A percentile compares a stretch with the other conserved stretches of the same genome.
Evolutionary conservation across 345 rosid genomes (phyloP).

Genomic region (Erysimum cheiranthoides): DNA sequence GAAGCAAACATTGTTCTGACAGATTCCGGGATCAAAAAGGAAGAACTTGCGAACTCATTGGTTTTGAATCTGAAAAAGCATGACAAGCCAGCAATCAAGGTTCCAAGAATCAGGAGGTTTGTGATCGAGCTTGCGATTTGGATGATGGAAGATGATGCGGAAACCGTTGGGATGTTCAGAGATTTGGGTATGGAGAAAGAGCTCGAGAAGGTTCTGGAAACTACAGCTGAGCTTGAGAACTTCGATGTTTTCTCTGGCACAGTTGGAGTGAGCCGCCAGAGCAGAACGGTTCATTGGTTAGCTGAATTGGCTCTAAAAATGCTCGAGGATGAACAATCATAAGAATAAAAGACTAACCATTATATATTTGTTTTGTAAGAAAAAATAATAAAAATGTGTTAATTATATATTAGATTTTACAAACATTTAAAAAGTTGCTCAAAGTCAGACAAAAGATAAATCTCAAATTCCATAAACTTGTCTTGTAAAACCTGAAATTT

Average conservation of each 20-base stretch:
- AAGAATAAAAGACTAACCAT: background rate
- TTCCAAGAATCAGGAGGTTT: constrained; percentile 84
- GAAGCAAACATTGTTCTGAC: constrained; percentile 57
- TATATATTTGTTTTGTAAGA: background rate
- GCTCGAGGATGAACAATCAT: constrained; percentile 41
- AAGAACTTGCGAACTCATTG: constrained; percentile 55
- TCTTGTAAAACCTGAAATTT: constrained; percentile 24
- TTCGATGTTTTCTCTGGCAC: constrained; percentile 80
- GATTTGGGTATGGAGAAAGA: constrained; percentile 59
- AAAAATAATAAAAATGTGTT: background rate
- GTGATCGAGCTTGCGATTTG: constrained; percentile 75
- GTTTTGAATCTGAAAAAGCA: constrained; percentile 62
- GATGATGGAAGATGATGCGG: constrained; percentile 70
- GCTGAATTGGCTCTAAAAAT: constrained; percentile 60
- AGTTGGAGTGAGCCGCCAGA: constrained; percentile 73
- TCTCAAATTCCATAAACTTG: constrained; percentile 37
- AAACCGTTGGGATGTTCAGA: constrained; percentile 47
- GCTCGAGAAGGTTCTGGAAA: constrained; percentile 65
- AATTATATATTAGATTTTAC: background rate
- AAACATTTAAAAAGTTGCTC: background rate
- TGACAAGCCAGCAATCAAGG: constrained; percentile 64
- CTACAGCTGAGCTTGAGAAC: constrained; percentile 81
- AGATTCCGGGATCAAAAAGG: constrained; percentile 55
- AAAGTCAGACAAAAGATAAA: background rate
- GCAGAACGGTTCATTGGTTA: constrained; percentile 63